Base-by-base conservation (phyloP, 148 eudicot species). In the Spergularia bocconei region DNA sequence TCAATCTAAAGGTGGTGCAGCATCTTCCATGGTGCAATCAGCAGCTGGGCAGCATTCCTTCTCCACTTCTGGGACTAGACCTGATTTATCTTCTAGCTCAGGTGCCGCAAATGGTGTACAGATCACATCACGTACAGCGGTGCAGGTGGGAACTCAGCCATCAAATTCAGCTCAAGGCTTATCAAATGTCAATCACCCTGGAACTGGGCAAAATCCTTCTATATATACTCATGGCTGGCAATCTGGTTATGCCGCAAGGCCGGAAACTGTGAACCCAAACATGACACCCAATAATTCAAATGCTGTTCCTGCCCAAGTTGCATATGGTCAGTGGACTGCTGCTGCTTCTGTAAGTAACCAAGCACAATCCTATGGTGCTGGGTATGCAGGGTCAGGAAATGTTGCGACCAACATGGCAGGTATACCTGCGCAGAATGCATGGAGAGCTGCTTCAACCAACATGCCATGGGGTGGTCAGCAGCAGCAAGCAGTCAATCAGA, bases 291-390 rank as follows among this genome's bases (percentile, higher is more conserved):
- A 54, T 29, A 72, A 73, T 44, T 76, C 78, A n/a, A 70, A 62
- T 54, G 54, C 78, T 39, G 68, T 79, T 56, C 83, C 87, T 38
- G 79, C 74, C 21, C 91, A 88, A 67, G 82, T 75, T 20, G 74
- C 86, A 39, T 85, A 88, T 61, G 79, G 79, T 77, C 86, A 84
- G n/a, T 94, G 95, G 98, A 77, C 80, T 58, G 75, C 77, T 58
- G 75, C 77, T 70, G 77, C 78, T 77, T 56, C 85, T 65, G 64
- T 82, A 19, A 74, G 36, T 58, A 84, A 71, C 73, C 84, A 77
- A 69, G 74, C 77, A 69, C 59, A 78, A 17, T 56, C 78, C 10
- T 73, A 84, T 75, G 70, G 70, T 73, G 65, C 80, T n/a, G 89
- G 80, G 55, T 93, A 88, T 74, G 81, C 84, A 21, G 52, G 39